phyloP scores from a whole-genome alignment of 75 land plant species.

The Gnetum montanum region DNA sequence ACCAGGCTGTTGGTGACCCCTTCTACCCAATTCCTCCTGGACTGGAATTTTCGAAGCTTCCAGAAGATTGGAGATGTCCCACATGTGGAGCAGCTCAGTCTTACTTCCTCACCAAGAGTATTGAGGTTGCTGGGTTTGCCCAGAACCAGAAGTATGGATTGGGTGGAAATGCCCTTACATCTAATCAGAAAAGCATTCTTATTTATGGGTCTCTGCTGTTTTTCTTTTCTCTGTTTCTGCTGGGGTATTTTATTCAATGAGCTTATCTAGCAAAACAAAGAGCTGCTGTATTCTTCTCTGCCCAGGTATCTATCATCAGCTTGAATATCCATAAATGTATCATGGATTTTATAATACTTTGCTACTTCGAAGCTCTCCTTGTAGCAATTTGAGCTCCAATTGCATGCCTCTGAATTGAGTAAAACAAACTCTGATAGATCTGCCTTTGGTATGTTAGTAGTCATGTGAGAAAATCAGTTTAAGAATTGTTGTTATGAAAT shows the following conservation, averaged over 20 bases:
- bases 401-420: too few species aligned
- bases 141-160: slow-evolving; percentile 89
- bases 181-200: slow-evolving; percentile 77
- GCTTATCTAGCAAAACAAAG: too few species aligned
- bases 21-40: slow-evolving; percentile 84
- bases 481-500: too few species aligned
- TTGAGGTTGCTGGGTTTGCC: slow-evolving; percentile 96
- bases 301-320: too few species aligned
- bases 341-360: too few species aligned
- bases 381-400: too few species aligned
- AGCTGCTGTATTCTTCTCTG: too few species aligned
- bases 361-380: too few species aligned
- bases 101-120: slow-evolving; percentile 84
- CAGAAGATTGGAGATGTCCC: slow-evolving; percentile 94
- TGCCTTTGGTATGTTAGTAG: too few species aligned
- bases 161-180: slow-evolving; percentile 78
- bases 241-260: slow-evolving; percentile 74
- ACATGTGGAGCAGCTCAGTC: slow-evolving; percentile 90
- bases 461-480: too few species aligned
- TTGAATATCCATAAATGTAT: too few species aligned
- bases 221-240: slow-evolving; percentile 64
- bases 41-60: slow-evolving; percentile 52
- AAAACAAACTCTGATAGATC: too few species aligned
- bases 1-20: slow-evolving; percentile 60
- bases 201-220: slow-evolving; percentile 74